Evolutionary conservation across 164 flowering plant species (phyloP), one percentile per base, ranked within the genome.

Genomic region (Paratinospora sagittata): DNA sequence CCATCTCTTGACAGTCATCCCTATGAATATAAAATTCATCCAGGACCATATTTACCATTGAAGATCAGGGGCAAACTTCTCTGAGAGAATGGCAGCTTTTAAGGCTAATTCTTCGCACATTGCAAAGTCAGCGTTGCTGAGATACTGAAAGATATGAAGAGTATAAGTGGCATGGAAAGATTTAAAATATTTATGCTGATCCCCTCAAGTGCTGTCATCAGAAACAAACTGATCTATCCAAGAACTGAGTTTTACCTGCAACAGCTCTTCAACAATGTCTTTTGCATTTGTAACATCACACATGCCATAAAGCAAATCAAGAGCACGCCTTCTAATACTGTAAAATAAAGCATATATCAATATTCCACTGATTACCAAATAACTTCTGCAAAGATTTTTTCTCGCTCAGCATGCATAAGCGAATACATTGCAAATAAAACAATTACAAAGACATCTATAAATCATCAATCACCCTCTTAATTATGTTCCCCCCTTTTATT

Each of bases 281-380:
- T 96, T 96, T 63, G 99, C 97, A 82, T 96, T 96, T 65, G 99
- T 84, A 76, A 96, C 90, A 81, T 96, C 99, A 78, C 99, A 96
- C 99, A 96, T 93, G 73, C 96, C 98, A 86, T 96, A 93, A 3
- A 96, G 90, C 81, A 96, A 84, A 86, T 96, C 99, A 81, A 96
- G 98, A 75, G 99, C 98, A 69, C 99, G 96, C 74, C 98, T 85
- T 60, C 97, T 83, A 41, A 96, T 96, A 75, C 99, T 96, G 97
- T 61, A 77, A 45, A n/a, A n/a, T n/a, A n/a, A n/a, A n/a, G n/a
- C n/a, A n/a, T n/a, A n/a, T n/a, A n/a, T n/a, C n/a, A n/a, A n/a
- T n/a, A n/a, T n/a, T n/a, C n/a, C n/a, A n/a, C n/a, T n/a, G n/a
- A n/a, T n/a, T n/a, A n/a, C n/a, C n/a, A n/a, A n/a, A n/a, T n/a